phyloP scores from a whole-genome alignment of 108 stramenopile species.

The Stephanodiscus triporus region DNA sequence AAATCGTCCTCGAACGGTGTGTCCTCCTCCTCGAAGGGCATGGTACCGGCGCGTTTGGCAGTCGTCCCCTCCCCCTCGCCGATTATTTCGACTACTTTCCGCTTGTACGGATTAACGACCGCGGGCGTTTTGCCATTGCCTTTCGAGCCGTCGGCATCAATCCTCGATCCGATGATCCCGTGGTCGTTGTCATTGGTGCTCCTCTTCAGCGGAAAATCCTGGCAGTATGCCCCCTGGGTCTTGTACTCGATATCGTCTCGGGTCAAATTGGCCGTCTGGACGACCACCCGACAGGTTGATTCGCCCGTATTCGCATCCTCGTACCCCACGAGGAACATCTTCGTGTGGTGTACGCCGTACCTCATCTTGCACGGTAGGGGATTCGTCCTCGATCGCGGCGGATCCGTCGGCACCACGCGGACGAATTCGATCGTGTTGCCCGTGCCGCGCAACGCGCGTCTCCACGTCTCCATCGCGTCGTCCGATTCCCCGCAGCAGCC shows the following conservation, averaged over 20 bases:
- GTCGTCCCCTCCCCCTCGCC: neutral
- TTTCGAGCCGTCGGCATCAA: neutral
- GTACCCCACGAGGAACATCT: slow-evolving; percentile 75
- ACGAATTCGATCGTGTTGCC: slow-evolving; percentile 48
- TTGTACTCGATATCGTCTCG: slow-evolving; percentile 60
- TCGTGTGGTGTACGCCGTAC: slow-evolving; percentile 80
- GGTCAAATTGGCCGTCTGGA: slow-evolving; percentile 79
- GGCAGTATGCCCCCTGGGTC: slow-evolving; percentile 64
- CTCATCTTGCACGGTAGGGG: slow-evolving; percentile 35
- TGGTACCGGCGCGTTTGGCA: slow-evolving; percentile 1
- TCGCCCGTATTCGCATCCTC: too few relatives aligned
- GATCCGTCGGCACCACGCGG: slow-evolving; percentile 44
- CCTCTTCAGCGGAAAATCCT: slow-evolving; percentile 73
- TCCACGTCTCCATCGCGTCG: slow-evolving; percentile 18
- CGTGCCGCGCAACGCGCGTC: slow-evolving; percentile 11
- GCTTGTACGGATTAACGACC: slow-evolving; percentile 15
- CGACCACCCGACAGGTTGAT: slow-evolving; percentile 64
- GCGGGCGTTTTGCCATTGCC: neutral
- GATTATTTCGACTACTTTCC: neutral
- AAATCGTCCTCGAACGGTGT: slow-evolving; percentile 69
- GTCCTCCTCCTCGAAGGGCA: slow-evolving; percentile 25
- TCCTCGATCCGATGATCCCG: too few relatives aligned
- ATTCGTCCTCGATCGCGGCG: slow-evolving; percentile 38
- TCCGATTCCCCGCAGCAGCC: slow-evolving; percentile 25
- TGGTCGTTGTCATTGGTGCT: neutral